phyloP scores from a whole-genome alignment of 78 protist species.

The Blattamonas nauphoetae region DNA sequence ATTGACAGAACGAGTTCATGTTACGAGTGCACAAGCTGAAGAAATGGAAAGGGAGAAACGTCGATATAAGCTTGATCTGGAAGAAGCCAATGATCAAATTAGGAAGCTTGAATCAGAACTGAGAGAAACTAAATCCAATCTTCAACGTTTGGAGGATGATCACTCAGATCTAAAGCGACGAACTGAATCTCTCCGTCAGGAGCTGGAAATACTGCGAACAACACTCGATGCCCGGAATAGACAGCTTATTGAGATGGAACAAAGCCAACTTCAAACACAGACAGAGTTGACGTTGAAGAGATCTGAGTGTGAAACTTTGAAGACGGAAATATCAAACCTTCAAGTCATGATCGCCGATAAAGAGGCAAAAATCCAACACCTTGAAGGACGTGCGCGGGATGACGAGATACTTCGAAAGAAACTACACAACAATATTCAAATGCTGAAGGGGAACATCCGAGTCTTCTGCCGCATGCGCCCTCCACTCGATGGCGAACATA shows the following conservation, averaged over 20 bases:
- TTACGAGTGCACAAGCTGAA: background rate
- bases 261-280: background rate
- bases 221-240: background rate
- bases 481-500: background rate
- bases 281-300: background rate
- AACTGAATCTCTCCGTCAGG: background rate
- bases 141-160: background rate
- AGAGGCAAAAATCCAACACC: background rate
- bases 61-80: no score
- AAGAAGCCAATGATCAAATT: no score
- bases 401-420: background rate
- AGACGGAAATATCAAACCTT: background rate
- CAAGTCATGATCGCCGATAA: background rate
- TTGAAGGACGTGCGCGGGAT: background rate
- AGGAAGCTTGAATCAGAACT: background rate
- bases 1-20: background rate
- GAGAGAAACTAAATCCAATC: background rate
- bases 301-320: background rate
- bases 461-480: conserved; percentile 70
- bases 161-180: background rate
- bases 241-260: background rate
- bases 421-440: conserved; percentile 26
- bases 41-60: background rate
- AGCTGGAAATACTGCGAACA: background rate
- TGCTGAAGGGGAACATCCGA: conserved; percentile 71